Evolutionary conservation across 176 grass and related monocot species (phyloP), one percentile per base, ranked within the genome.

Genomic region (Stipa capillata): DNA sequence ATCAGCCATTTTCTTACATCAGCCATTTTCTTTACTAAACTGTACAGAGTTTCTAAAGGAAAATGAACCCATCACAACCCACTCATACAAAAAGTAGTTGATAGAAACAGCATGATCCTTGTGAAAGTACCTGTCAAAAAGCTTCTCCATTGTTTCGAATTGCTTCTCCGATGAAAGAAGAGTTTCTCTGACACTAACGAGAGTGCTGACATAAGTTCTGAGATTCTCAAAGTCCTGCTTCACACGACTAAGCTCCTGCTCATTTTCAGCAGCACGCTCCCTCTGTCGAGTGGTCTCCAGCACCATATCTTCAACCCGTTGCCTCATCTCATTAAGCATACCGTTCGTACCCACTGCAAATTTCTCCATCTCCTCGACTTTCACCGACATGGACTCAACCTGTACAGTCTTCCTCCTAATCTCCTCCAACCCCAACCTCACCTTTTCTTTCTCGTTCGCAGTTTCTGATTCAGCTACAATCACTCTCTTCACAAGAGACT

Each of bases 301-400:
- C 12, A 94, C 91, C 95, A 97, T 97, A 71, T 97, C 92, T 29
- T 97, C 95, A 33, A 97, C 89, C 83, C 88, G 80, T 36, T 93
- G 82, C 77, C 86, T 82, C 92, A 97, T 97, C 17, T 97, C 95
- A 56, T 86, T 92, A 62, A 97, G 86, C 72, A 92, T 73, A 27
- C 80, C 80, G 20, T 92, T 97, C 5, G 92, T 94, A 9, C 87
- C 85, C 0, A 92, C 70, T 0, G 95, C 85, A 85, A 94, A 97
- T 35, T 91, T 94, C 74, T 97, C 95, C 91, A 97, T 97, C 83
- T 94, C 95, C 79, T 94, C 91, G 16, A 97, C 95, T 59, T 90
- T 93, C 2, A 74, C 72, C 8, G 85, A 84, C 89, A 94, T 94
- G 21, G 47, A 90, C 61, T 97, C 87, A 11, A 97, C 91, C 87